Conservation (phyloP, 2,329 filamentous ascomycete species). For the Bipolaris bicolor region DNA sequence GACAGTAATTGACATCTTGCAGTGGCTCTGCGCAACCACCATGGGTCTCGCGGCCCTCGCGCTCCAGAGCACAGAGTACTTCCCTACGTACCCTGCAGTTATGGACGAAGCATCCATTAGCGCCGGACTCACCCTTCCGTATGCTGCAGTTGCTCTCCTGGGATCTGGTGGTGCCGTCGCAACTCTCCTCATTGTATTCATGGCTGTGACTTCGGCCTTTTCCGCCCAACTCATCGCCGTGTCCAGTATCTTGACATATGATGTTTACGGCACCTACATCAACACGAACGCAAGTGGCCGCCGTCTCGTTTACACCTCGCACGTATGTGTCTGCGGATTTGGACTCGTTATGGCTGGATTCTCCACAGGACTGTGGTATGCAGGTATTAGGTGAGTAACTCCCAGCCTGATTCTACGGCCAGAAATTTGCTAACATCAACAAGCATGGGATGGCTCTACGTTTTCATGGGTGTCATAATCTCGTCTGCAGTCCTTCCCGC, state of each 20-base stretch:
- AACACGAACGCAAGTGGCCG: constrained; percentile 76
- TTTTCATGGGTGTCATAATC: constrained; percentile 92
- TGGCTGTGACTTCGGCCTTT: constrained; percentile 56
- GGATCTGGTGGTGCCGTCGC: constrained; percentile 42
- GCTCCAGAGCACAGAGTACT: constrained; percentile 49
- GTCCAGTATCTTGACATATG: constrained; percentile 85
- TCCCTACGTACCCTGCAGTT: constrained; percentile 51
- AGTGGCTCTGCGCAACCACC: constrained; percentile 55
- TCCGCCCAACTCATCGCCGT: constrained; percentile 64
- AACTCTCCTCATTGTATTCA: constrained; percentile 53
- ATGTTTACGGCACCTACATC: constrained; percentile 84
- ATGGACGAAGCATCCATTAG: constrained; percentile 36
- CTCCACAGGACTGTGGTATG: constrained; percentile 68
- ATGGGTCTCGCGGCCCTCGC: constrained; percentile 55
- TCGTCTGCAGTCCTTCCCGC: constrained; percentile 83
- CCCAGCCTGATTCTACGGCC: neutral
- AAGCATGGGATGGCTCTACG: constrained; percentile 81
- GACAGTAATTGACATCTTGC: neutral
- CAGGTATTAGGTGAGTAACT: constrained; percentile 31
- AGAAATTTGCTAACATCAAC: neutral
- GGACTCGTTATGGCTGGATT: constrained; percentile 80
- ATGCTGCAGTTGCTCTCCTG: constrained; percentile 40
- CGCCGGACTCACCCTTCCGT: constrained; percentile 41
- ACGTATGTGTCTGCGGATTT: constrained; percentile 74
- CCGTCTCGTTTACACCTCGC: constrained; percentile 78